phyloP scores from a whole-genome alignment of 768 basidiomycete species.

The Serpula lacrymans region DNA sequence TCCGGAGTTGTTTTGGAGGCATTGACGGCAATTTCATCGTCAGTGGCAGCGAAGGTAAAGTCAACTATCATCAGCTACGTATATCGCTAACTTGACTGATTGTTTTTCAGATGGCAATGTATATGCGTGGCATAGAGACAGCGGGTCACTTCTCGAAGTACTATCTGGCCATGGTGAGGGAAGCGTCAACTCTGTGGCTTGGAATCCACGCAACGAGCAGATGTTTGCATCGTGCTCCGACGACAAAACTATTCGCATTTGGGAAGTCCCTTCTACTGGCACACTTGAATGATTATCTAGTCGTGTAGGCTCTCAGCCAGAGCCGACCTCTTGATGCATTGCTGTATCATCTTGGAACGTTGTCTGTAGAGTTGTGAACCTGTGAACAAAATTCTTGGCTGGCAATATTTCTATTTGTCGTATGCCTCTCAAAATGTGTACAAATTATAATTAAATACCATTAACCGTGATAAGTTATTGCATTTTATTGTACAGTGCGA shows the following conservation, averaged over 20 bases:
- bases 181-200: conserved; percentile 93
- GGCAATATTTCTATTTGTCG: no score
- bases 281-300: no score
- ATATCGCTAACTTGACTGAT: no score
- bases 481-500: no score
- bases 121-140: conserved; percentile 93
- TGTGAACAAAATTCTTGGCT: no score
- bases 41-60: conserved; percentile 92
- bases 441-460: no score
- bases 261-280: conserved; percentile 77
- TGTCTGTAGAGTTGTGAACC: no score
- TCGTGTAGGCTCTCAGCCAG: no score
- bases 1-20: conserved; percentile 93
- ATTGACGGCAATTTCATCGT: conserved; percentile 83
- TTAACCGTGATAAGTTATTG: no score
- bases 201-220: conserved; percentile 88
- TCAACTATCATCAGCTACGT: conserved; percentile 1
- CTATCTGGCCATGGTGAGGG: conserved; percentile 84
- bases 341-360: no score
- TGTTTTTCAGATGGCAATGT: conserved; percentile 74
- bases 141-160: conserved; percentile 79
- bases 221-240: conserved; percentile 98
- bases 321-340: no score
- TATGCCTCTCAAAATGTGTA: no score
- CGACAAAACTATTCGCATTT: conserved; percentile 86